Evolutionary conservation across 2,329 filamentous ascomycete species (phyloP).

Genomic region (Mollisia scopiformis): DNA sequence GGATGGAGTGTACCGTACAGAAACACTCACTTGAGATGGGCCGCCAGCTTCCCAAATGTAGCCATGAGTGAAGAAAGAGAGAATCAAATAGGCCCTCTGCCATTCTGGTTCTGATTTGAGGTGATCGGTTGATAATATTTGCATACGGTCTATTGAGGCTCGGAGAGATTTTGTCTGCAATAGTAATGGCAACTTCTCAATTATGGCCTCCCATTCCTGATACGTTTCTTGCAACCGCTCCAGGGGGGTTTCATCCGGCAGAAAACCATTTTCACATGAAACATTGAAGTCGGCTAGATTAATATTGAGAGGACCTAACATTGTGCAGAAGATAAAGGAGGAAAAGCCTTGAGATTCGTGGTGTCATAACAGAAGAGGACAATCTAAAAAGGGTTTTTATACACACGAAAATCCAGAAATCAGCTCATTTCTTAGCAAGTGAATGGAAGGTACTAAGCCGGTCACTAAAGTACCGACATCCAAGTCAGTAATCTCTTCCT

Average conservation of each 20-base stretch:
- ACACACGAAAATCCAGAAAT: background rate
- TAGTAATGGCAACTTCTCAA: conserved; percentile 67
- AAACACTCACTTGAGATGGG: conserved; percentile 66
- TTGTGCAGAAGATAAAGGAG: conserved; percentile 1
- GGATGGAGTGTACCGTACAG: background rate
- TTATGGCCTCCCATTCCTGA: conserved; percentile 81
- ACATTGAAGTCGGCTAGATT: conserved; percentile 29
- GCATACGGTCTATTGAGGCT: conserved; percentile 64
- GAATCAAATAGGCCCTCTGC: conserved; percentile 77
- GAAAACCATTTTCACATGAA: conserved; percentile 64
- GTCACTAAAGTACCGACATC: background rate
- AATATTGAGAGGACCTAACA: conserved; percentile 32
- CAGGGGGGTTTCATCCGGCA: conserved; percentile 72
- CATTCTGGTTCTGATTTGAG: conserved; percentile 72
- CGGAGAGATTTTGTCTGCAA: conserved; percentile 68
- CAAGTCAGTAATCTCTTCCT: background rate
- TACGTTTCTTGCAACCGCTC: conserved; percentile 67
- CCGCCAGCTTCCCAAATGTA: conserved; percentile 88
- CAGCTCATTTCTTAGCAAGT: background rate
- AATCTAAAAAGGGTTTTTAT: background rate
- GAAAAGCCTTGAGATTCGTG: background rate
- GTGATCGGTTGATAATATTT: conserved; percentile 67
- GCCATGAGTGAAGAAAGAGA: conserved; percentile 80
- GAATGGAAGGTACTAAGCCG: background rate
- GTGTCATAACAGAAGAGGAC: background rate